These are phyloP conservation scores for Geoglossum glabrum DNA, from an alignment of 495 filamentous ascomycete species.

Conservation along the genomic window DNA sequence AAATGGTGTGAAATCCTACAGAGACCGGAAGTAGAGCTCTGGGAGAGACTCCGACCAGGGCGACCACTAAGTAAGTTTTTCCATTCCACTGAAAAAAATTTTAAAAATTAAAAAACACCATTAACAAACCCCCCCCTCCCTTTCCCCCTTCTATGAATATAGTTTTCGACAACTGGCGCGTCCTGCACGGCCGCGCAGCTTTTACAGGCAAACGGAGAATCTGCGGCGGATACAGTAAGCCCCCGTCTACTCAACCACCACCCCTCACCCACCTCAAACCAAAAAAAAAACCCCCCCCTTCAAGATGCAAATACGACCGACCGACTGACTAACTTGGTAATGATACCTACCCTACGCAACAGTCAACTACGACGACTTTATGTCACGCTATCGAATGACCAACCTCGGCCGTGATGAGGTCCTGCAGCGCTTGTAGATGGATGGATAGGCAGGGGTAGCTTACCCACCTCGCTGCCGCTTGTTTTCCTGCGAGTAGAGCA, in stretches of 20 bases:
- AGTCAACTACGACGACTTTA: slow-evolving; percentile 78
- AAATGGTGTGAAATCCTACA: slow-evolving; percentile 41
- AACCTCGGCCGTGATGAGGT: slow-evolving; percentile 39
- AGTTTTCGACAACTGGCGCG: slow-evolving; percentile 94
- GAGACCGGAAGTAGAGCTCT: slow-evolving; percentile 34
- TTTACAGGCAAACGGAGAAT: slow-evolving; percentile 74
- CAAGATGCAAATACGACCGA: too few relatives aligned
- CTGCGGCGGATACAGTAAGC: slow-evolving; percentile 74
- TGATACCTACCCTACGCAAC: background rate
- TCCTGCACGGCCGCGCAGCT: slow-evolving; percentile 61
- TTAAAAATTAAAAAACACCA: background rate
- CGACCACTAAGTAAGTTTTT: slow-evolving; percentile 42
- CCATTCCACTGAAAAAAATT: too few relatives aligned
- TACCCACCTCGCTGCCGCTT: too few relatives aligned
- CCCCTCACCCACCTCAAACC: too few relatives aligned
- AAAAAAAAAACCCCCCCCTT: too few relatives aligned
- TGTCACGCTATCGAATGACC: slow-evolving; percentile 54
- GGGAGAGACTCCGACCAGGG: slow-evolving; percentile 63
- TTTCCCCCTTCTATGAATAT: too few relatives aligned
- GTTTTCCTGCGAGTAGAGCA: too few relatives aligned
- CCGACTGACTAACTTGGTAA: too few relatives aligned
- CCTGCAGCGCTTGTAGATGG: slow-evolving; percentile 22
- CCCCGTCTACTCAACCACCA: too few relatives aligned
- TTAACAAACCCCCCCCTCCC: slow-evolving; percentile 1
- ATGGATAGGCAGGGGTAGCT: too few relatives aligned